phyloP scores from a whole-genome alignment of 129 eudicot genomes.

The Erigeron canadensis region DNA sequence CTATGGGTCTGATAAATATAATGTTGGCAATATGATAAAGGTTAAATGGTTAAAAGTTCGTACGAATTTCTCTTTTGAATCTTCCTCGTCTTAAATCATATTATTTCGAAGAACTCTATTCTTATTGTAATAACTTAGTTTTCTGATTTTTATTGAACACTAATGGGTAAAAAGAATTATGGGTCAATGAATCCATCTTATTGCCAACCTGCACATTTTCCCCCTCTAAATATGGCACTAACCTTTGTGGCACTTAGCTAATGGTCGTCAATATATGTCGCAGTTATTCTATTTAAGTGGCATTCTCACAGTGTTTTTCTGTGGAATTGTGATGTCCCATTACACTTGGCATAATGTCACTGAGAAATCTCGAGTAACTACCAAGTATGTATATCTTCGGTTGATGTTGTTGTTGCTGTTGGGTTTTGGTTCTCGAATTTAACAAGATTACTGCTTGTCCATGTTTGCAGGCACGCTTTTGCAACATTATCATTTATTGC shows the following conservation, averaged over 20 bases:
- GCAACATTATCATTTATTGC: conserved; percentile 84
- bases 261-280: conserved; percentile 19
- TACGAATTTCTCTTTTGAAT: background rate
- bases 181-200: no score
- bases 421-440: background rate
- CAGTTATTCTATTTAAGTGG: conserved; percentile 83
- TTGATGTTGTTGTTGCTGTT: background rate
- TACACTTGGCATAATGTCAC: conserved; percentile 96
- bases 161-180: background rate
- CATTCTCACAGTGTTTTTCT: conserved; percentile 85
- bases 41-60: background rate
- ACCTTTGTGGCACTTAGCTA: conserved; percentile 16
- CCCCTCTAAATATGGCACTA: conserved; percentile 2
- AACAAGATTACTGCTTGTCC: conserved; percentile 2
- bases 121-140: background rate
- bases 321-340: conserved; percentile 96
- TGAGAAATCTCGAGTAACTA: conserved; percentile 70
- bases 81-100: background rate
- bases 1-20: background rate
- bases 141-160: background rate
- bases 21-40: background rate
- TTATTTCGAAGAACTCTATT: background rate
- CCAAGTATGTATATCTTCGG: conserved; percentile 53
- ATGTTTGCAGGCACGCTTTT: conserved; percentile 68
- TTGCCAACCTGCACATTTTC: background rate